These are phyloP conservation scores for Aspergillus kassunensis DNA, from an alignment of 495 filamentous ascomycete species.

Conservation along the genomic window DNA sequence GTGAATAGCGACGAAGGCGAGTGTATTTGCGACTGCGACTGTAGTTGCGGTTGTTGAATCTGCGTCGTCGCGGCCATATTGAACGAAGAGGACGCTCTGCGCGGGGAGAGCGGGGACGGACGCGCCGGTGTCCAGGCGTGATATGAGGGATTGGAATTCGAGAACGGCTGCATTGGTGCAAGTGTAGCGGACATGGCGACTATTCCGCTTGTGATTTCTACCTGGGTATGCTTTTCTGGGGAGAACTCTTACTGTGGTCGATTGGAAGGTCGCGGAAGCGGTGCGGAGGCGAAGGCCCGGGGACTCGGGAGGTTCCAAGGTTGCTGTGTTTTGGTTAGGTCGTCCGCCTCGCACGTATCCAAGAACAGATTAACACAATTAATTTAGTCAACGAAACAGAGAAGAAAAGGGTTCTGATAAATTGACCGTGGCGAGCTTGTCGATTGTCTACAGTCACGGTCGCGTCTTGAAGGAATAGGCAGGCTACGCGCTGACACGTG, in stretches of 20 bases:
- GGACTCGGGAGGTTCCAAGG: too few relatives aligned
- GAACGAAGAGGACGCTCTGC: conserved; percentile 9
- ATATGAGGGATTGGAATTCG: conserved; percentile 42
- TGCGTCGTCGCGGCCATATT: conserved; percentile 4
- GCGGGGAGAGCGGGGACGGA: conserved; percentile 48
- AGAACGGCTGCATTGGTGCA: conserved; percentile 22
- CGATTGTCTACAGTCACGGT: too few relatives aligned
- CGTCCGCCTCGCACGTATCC: too few relatives aligned
- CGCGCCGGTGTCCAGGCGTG: conserved; percentile 44
- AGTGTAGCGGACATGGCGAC: conserved; percentile 30
- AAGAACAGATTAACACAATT: too few relatives aligned
- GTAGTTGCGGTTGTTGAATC: conserved; percentile 3
- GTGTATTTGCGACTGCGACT: not conserved
- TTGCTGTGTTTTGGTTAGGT: too few relatives aligned
- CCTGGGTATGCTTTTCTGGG: too few relatives aligned
- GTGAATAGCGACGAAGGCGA: not conserved
- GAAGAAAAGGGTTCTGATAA: too few relatives aligned
- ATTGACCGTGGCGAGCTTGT: too few relatives aligned
- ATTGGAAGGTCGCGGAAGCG: too few relatives aligned
- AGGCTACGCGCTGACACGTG: conserved; percentile 12
- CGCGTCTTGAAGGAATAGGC: not conserved
- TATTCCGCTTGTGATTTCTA: not conserved
- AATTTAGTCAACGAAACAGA: too few relatives aligned
- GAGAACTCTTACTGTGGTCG: too few relatives aligned
- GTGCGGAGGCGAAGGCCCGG: too few relatives aligned